Percentiles rank a stretch among this genome's conserved stretches.
phyloP scores from a whole-genome alignment of 768 basidiomycete genomes.

The Coprinellus aureogranulatus region DNA sequence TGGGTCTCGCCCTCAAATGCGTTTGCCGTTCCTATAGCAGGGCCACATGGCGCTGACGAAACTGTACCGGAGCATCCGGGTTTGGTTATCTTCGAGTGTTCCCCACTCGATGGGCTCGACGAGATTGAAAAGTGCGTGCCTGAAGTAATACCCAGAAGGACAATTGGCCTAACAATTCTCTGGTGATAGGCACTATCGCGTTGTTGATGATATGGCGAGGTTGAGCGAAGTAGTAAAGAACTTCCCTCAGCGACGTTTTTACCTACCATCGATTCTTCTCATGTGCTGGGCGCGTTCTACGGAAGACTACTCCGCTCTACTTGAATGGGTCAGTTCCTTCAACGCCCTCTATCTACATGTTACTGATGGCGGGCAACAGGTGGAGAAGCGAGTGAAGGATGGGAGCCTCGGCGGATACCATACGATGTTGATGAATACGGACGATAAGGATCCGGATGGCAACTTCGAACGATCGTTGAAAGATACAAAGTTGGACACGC shows the following conservation, averaged over 20 bases:
- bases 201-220: slow-evolving; percentile 70
- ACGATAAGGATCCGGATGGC: slow-evolving; percentile 55
- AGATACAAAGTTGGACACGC: slow-evolving; percentile 48
- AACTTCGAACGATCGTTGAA: slow-evolving; percentile 47
- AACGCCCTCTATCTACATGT: not conserved
- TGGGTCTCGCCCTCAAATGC: slow-evolving; percentile 61
- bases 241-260: slow-evolving; percentile 55
- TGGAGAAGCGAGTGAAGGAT: slow-evolving; percentile 45
- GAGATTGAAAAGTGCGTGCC: slow-evolving; percentile 60
- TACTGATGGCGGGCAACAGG: slow-evolving; percentile 29
- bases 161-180: not conserved
- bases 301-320: slow-evolving; percentile 46
- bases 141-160: not conserved
- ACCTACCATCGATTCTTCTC: slow-evolving; percentile 58
- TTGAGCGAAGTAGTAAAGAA: slow-evolving; percentile 60
- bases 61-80: slow-evolving; percentile 43
- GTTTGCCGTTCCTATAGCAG: slow-evolving; percentile 56
- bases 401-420: slow-evolving; percentile 38
- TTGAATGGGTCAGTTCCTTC: slow-evolving; percentile 43
- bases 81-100: slow-evolving; percentile 72
- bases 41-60: not conserved
- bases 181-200: slow-evolving; percentile 70
- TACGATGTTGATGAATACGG: slow-evolving; percentile 50
- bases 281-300: slow-evolving; percentile 57
- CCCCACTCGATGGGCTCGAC: slow-evolving; percentile 56